Percentiles rank a stretch among this genome's conserved stretches.
Conservation (phyloP, 2,329 filamentous ascomycete species). For the Salinomyces thailandicus region DNA sequence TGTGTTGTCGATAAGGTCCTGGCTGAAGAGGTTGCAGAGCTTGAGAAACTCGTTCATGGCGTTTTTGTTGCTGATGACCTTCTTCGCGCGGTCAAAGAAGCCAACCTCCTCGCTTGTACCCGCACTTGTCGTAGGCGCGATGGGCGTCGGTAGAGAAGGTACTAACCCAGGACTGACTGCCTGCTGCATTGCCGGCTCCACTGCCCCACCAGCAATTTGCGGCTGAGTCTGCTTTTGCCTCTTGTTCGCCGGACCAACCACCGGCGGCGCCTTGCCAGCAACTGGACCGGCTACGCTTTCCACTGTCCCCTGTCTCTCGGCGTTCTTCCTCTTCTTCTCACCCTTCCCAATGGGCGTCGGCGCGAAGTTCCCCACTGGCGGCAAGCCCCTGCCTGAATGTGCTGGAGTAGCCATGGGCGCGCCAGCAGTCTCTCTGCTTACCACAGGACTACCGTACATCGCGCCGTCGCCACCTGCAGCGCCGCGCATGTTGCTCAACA, state of each 20-base stretch:
- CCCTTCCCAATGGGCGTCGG: constrained; percentile 73
- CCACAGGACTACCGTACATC: constrained; percentile 29
- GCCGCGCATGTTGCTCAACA: constrained; percentile 53
- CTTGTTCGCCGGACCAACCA: constrained; percentile 37
- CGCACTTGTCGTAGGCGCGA: constrained; percentile 64
- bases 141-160: constrained; percentile 75
- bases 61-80: constrained; percentile 84
- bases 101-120: constrained; percentile 75
- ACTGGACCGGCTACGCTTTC: constrained; percentile 22
- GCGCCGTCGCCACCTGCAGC: constrained; percentile 28
- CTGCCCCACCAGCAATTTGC: constrained; percentile 9
- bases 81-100: constrained; percentile 95
- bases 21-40: constrained; percentile 88
- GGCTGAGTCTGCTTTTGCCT: constrained; percentile 63
- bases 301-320: constrained; percentile 44
- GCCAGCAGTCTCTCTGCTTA: constrained; percentile 24
- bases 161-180: constrained; percentile 77
- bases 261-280: constrained; percentile 13
- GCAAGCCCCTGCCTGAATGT: constrained; percentile 46
- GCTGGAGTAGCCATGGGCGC: constrained; percentile 29
- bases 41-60: constrained; percentile 95
- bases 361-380: constrained; percentile 89
- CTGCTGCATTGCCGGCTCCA: constrained; percentile 22
- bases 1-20: constrained; percentile 80
- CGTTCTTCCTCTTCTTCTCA: constrained; percentile 66